Evolutionary conservation across 2,329 filamentous ascomycete genomes (phyloP), one percentile per base, ranked within the genome.

Genomic region (Phoma sp.): DNA sequence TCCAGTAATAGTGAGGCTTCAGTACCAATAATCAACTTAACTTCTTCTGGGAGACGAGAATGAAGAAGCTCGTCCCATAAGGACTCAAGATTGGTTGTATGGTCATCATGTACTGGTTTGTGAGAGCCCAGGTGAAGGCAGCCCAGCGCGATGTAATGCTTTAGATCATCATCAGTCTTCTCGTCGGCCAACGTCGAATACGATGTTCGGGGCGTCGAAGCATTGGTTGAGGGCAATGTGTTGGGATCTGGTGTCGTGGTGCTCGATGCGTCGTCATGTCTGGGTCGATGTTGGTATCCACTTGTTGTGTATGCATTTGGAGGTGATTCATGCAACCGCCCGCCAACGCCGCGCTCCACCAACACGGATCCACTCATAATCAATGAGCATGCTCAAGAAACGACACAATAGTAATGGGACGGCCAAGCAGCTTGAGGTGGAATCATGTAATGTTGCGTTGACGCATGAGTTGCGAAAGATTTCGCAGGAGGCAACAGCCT

Each of bases 81-180:
- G 6, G 38, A 33, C 7, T 46, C 36, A 7, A 47, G 28, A 1
- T n/a, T n/a, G 7, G 33, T 18, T 5, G 34, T 21, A 25, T 25
- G 3, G 5, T 33, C 12, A 28, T 2, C 12, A 15, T 28, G 21
- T 15, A 11, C 20, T 36, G 39, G 11, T 5, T 36, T 17, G 4
- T 7, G 5, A 4, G 25, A 23, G 5, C 71, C 51, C 28, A 65
- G 46, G 28, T 67, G 66, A 32, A 76, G 65, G 38, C 71, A 74
- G 3, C 73, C 73, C n/a, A 76, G 43, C 1, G 72, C 64, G 15
- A 76, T 69, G 38, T 74, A 74, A n/a, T 55, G 61, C 10, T 61
- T 53, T 34, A 73, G 23, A 33, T 72, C 63, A 7, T 59, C 46
- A 14, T 62, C 34, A 1, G 45, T 51, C 23, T 28, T 34, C 6